Evolutionary conservation across 192 early-diverging fungal genomes (phyloP).

Genomic region (Backusella mclennaniae): DNA sequence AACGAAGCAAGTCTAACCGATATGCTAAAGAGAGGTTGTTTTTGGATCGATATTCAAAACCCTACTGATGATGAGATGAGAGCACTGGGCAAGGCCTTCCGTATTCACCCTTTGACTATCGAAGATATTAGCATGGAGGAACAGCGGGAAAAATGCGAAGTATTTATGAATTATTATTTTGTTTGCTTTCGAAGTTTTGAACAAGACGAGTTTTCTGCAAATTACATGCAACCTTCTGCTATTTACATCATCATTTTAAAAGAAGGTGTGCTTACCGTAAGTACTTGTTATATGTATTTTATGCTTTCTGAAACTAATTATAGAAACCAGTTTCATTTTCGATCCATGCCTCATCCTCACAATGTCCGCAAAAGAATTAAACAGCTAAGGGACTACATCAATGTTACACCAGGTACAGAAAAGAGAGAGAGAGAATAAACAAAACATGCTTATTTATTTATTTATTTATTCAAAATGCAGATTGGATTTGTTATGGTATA

Average conservation of each 20-base stretch:
- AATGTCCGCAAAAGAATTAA: constrained; percentile 86
- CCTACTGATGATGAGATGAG: constrained; percentile 58
- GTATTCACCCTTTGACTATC: constrained; percentile 75
- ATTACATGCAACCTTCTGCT: constrained; percentile 64
- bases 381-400: constrained; percentile 82
- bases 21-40: constrained; percentile 35
- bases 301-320: not conserved
- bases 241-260: constrained; percentile 69
- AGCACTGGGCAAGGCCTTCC: constrained; percentile 60
- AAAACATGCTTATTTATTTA: not conserved
- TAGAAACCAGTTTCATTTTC: constrained; percentile 75
- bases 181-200: constrained; percentile 85
- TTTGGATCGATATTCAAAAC: constrained; percentile 66
- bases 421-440: not conserved
- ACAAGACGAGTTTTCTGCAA: constrained; percentile 59
- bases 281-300: not conserved
- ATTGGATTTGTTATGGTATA: constrained; percentile 97
- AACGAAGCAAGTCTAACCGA: constrained; percentile 9
- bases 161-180: constrained; percentile 91
- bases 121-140: constrained; percentile 92
- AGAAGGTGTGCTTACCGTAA: constrained; percentile 70
- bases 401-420: constrained; percentile 68
- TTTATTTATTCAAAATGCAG: constrained; percentile 35
- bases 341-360: constrained; percentile 73
- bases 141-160: constrained; percentile 94